Conservation (phyloP, 2,329 filamentous ascomycete species). For the Ascochyta rabiei region DNA sequence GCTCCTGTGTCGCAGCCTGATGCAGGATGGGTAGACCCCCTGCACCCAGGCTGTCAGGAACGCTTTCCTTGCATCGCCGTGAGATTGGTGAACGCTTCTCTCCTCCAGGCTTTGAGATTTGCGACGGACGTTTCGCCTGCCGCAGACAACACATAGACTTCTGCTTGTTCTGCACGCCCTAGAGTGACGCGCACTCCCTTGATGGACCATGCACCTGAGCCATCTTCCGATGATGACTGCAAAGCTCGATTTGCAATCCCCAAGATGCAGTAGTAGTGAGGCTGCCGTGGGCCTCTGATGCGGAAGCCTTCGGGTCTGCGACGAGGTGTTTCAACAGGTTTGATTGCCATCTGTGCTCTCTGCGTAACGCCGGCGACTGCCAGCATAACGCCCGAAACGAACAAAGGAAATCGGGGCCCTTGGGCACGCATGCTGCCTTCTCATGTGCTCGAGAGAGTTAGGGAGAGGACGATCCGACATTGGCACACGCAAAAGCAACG, state of each 20-base stretch:
- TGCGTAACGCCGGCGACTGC: conserved; percentile 13
- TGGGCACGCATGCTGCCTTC: background rate
- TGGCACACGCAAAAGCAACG: conserved; percentile 10
- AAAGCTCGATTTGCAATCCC: conserved; percentile 8
- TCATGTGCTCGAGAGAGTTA: background rate
- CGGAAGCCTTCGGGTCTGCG: conserved; percentile 7
- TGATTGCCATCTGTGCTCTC: conserved; percentile 15
- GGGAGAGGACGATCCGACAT: conserved; percentile 23
- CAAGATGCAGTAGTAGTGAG: conserved; percentile 7
- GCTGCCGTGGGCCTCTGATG: conserved; percentile 4
- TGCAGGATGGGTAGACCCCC: conserved; percentile 19
- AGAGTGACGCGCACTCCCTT: background rate
- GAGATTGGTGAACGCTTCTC: conserved; percentile 13
- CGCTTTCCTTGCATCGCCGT: conserved; percentile 20
- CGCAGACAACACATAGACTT: conserved; percentile 7
- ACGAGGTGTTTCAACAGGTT: conserved; percentile 17
- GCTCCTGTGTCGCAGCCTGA: conserved; percentile 18
- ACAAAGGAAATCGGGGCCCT: background rate
- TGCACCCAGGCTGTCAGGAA: conserved; percentile 20
- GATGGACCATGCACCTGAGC: background rate
- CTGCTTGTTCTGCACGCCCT: conserved; percentile 11
- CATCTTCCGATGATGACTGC: conserved; percentile 4
- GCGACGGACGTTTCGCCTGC: conserved; percentile 20
- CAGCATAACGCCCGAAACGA: conserved; percentile 5
- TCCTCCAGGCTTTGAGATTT: conserved; percentile 15